Evolutionary conservation across 352 stramenopile species (phyloP), one percentile per base, ranked within the genome.

Genomic region (Globisporangium orthogonon): DNA sequence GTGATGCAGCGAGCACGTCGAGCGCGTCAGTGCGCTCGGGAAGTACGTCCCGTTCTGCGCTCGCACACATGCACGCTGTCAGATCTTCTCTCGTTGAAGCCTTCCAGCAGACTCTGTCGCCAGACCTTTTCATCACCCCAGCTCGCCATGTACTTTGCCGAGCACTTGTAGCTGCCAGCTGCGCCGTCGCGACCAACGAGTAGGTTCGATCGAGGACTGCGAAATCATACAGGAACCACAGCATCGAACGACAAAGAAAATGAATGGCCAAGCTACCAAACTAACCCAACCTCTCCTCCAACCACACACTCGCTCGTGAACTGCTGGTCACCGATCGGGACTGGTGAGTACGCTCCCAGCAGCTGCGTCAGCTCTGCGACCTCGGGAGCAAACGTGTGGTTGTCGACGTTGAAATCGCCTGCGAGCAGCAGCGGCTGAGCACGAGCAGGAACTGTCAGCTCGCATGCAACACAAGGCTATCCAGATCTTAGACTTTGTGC

Each of bases 321-420:
- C 10, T 65, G 52, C 54, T 89, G 77, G 15, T 78, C 51, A 18
- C 84, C 84, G 6, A 86, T 65, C 44, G 68, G 76, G 17, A 47
- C 54, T 5, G 81, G 81, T 17, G 69, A 65, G 14, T 75, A 65
- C 0, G 81, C 79, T 9, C 70, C 64, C 6, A 94, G 69, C 39
- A 94, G 31, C 9, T 73, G 54, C 1, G 89, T 69, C 15, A 94
- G 29, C 48, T 89, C 56, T 4, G 74, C 65, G 33, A 94, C 84
- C 73, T 94, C 84, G 14, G 73, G 62, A 3, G 65, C 58, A 55
- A 82, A 94, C 33, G 84, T 87, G 50, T 87, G 70, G 55, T 91
- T 91, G 63, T 94, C 84, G 17, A 91, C 80, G 50, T 94, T 94
- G 47, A 94, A 94, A 30, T 94, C 84, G 0, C 81, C 84, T 1